phyloP scores from a whole-genome alignment of 805 yeast genomes.

The Saturnispora silvae region DNA sequence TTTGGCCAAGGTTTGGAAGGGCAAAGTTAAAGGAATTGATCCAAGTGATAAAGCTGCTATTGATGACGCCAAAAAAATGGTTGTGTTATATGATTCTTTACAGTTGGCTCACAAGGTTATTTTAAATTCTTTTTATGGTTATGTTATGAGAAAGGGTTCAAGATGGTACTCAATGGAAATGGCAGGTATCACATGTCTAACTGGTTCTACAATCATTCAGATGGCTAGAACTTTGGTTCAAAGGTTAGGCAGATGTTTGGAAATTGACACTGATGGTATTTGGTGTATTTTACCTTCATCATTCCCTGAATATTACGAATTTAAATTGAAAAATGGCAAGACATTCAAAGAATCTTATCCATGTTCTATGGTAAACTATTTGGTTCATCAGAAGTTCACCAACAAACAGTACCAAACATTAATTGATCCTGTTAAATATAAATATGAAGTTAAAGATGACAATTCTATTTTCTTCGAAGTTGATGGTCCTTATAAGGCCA shows the following conservation, averaged over 20 bases:
- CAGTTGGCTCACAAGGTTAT: conserved; percentile 97
- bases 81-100: conserved; percentile 84
- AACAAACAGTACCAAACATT: conserved; percentile 90
- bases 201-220: conserved; percentile 97
- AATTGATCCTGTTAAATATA: conserved; percentile 54
- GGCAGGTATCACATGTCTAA: conserved; percentile 98
- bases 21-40: conserved; percentile 49
- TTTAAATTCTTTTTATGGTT: conserved; percentile 92
- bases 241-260: conserved; percentile 88
- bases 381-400: conserved; percentile 85
- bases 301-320: conserved; percentile 80
- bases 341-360: conserved; percentile 76
- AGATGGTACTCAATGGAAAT: conserved; percentile 99
- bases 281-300: conserved; percentile 96
- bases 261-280: conserved; percentile 97
- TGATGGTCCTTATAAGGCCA: conserved; percentile 97
- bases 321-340: conserved; percentile 69
- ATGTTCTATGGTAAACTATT: conserved; percentile 88
- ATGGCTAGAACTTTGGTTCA: conserved; percentile 92
- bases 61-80: conserved; percentile 93
- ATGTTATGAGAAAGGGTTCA: conserved; percentile 98
- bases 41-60: conserved; percentile 45
- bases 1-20: conserved; percentile 88
- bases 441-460: conserved; percentile 72
- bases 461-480: conserved; percentile 96